phyloP scores from a whole-genome alignment of 805 yeast species.

The Yamadazyma olivae region DNA sequence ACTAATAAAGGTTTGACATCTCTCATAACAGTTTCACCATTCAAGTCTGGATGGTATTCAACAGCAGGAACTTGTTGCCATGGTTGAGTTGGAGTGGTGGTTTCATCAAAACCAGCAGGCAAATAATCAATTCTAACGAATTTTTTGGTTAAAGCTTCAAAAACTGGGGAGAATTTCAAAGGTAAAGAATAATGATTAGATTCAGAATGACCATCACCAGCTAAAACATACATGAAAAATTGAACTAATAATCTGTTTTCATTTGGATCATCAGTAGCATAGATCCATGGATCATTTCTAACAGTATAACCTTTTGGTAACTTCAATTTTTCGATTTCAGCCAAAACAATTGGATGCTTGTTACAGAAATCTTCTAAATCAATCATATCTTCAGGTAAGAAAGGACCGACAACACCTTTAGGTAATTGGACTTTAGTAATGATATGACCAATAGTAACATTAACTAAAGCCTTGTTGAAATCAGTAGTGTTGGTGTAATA shows the following conservation, averaged over 20 bases:
- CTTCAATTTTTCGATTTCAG: conserved; percentile 65
- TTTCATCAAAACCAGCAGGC: conserved; percentile 69
- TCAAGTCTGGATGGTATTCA: conserved; percentile 73
- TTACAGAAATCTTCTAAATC: conserved; percentile 51
- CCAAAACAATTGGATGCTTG: conserved; percentile 55
- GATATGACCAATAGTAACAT: conserved; percentile 59
- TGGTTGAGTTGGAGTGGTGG: conserved; percentile 53
- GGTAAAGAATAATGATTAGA: conserved; percentile 77
- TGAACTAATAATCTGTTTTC: conserved; percentile 65
- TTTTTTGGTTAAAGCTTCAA: conserved; percentile 56
- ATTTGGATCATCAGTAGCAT: conserved; percentile 68
- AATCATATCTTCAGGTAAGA: conserved; percentile 61
- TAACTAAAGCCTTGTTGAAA: conserved; percentile 70
- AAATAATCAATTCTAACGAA: conserved; percentile 70
- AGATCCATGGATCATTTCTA: conserved; percentile 80
- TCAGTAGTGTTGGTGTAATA: conserved; percentile 54
- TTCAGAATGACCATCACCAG: conserved; percentile 60
- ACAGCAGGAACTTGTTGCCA: conserved; percentile 59
- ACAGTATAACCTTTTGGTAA: conserved; percentile 56
- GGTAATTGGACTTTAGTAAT: conserved; percentile 55
- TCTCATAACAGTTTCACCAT: conserved; percentile 48
- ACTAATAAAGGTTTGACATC: conserved; percentile 68
- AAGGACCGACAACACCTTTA: conserved; percentile 67
- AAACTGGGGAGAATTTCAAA: conserved; percentile 69
- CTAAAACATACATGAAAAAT: conserved; percentile 70